phyloP scores from a whole-genome alignment of 331 rosid genomes.

The Malus hybrid region DNA sequence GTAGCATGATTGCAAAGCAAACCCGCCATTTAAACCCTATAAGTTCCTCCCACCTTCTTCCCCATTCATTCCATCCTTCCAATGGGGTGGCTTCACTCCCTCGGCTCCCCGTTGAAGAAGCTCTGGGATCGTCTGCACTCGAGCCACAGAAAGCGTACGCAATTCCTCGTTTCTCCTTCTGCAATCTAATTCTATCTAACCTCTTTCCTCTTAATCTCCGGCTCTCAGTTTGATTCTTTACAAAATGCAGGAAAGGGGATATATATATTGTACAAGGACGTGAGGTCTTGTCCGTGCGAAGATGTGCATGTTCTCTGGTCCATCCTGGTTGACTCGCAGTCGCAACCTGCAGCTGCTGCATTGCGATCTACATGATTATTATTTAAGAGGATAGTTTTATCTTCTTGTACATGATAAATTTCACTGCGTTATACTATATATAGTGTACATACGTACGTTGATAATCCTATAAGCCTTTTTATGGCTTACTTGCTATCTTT shows the following conservation, averaged over 20 bases:
- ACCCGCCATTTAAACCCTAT: conserved; percentile 10
- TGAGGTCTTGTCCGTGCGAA: conserved; percentile 64
- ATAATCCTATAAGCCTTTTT: not conserved
- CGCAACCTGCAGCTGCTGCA: conserved; percentile 21
- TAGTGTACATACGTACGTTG: not conserved
- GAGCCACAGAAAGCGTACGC: conserved; percentile 34
- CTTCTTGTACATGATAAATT: not conserved
- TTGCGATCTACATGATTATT: conserved; percentile 11
- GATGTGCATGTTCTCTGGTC: conserved; percentile 81
- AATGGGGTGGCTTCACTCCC: conserved; percentile 56
- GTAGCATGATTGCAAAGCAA: conserved; percentile 40
- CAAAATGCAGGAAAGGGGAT: conserved; percentile 50
- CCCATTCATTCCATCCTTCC: conserved; percentile 9
- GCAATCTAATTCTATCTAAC: not conserved
- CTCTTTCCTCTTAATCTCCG: not conserved
- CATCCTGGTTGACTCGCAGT: conserved; percentile 41
- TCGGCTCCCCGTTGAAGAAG: conserved; percentile 62
- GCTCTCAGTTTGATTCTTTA: not conserved
- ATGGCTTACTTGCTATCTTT: not conserved
- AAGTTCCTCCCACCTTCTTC: conserved; percentile 8
- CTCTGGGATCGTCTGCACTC: conserved; percentile 63
- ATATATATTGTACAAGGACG: conserved; percentile 64
- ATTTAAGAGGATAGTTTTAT: not conserved
- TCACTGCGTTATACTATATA: too few relatives aligned
- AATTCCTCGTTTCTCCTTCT: not conserved